Evolutionary conservation across 768 basidiomycete species (phyloP), one percentile per base, ranked within the genome.

Genomic region (Boletellus sp.): DNA sequence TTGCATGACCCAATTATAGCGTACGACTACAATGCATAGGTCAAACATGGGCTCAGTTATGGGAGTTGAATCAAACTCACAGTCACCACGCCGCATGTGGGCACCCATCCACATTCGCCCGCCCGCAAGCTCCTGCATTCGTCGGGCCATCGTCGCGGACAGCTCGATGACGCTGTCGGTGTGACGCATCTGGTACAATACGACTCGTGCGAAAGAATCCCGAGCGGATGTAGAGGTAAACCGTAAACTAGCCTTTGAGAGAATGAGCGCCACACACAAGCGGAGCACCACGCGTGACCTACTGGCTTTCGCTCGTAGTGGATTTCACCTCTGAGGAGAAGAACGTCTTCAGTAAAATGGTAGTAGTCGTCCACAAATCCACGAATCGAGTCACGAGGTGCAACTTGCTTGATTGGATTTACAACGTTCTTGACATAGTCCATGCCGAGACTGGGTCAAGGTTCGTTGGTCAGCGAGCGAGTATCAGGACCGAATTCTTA

Each of bases 21-120:
- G 62, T 32, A 71, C 58, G 22, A 69, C 70, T 64, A 47, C 24
- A 35, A 17, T 13, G 22, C 26, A 7, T 15, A 28, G 13, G n/a
- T 52, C n/a, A 54, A 37, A 9, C 1, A 3, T 8, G 26, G 7
- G 16, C 19, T 28, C 13, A 6, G 26, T 28, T 3, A 26, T 1
- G 16, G 16, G 20, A n/a, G 12, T 7, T 32, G 23, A 22, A 42
- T 13, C 17, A 31, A 41, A 56, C 70, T 64, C 42, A 74, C 72
- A 74, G 39, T 74, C 73, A 40, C 73, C 73, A 22, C 73, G 70
- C 17, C 73, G 72, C 74, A 75, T 74, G 39, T 74, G 73, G 7
- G 67, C 71, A 12, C 62, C 68, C 70, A 74, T 70, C 74, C 73
- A 74, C 56, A 68, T 60, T 6, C 71, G 63, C 15, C 70, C 72